These are phyloP conservation scores for Chenopodium suecicum DNA, from an alignment of 148 eudicot genomes.

Conservation along the genomic window DNA sequence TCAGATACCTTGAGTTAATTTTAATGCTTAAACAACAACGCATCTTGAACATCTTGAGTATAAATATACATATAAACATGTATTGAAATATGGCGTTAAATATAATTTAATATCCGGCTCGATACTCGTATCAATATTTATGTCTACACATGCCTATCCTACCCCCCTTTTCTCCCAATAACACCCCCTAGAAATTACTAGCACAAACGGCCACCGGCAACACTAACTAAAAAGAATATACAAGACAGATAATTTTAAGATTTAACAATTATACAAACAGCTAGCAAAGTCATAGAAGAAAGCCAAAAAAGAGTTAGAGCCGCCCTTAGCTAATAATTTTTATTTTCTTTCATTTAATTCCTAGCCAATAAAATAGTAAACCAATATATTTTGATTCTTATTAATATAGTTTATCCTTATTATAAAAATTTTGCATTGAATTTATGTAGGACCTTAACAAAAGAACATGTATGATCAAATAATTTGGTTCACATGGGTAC, in stretches of 20 bases:
- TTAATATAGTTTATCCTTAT: constrained; percentile 21
- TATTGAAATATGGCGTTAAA: no score
- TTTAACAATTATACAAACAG: constrained; percentile 19
- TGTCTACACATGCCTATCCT: neutral
- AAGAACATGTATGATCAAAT: constrained; percentile 33
- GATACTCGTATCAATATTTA: no score
- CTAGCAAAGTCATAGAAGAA: constrained; percentile 19
- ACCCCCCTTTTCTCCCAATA: neutral
- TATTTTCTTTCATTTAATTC: neutral
- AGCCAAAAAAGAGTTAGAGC: constrained; percentile 2
- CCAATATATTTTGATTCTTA: constrained; percentile 29
- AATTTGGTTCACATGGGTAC: constrained; percentile 31
- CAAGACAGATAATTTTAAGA: constrained; percentile 20
- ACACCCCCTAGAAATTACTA: neutral
- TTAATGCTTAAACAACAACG: no score
- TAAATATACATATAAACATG: no score
- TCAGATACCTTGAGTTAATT: no score
- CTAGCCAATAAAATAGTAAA: neutral
- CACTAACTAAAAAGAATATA: neutral
- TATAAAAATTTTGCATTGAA: constrained; percentile 23
- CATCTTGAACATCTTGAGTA: no score
- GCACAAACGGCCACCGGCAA: constrained; percentile 2
- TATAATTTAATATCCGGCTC: no score
- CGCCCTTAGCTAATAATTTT: constrained; percentile 27
- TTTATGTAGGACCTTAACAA: constrained; percentile 36